Evolutionary conservation across 2,329 filamentous ascomycete species (phyloP).

Genomic region (Paecilomyces niveus): DNA sequence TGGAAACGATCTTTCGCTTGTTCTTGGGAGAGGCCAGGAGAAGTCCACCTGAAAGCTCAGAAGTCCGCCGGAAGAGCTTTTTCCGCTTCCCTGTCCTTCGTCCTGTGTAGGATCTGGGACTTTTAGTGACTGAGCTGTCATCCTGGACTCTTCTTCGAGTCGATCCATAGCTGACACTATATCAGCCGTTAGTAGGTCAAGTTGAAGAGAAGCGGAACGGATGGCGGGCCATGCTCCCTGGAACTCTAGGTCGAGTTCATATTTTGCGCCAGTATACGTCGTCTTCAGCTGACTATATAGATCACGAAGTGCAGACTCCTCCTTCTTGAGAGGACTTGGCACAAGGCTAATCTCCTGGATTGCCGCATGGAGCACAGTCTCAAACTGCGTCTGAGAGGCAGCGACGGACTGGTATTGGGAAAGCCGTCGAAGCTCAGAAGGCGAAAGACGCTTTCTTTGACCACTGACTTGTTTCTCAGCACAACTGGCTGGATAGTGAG

Average conservation of each 20-base stretch:
- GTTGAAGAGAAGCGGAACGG: constrained; percentile 23
- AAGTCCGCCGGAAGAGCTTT: not conserved
- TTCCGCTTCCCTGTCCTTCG: not conserved
- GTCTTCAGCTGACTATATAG: constrained; percentile 19
- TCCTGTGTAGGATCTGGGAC: not conserved
- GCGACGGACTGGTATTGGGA: constrained; percentile 11
- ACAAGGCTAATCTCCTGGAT: constrained; percentile 15
- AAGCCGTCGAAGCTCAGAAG: not conserved
- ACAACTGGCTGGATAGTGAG: constrained; percentile 24
- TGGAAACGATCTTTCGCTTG: constrained; percentile 8
- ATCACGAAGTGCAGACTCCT: constrained; percentile 20
- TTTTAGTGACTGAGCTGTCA: not conserved
- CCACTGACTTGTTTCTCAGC: constrained; percentile 4
- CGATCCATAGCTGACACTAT: constrained; percentile 28
- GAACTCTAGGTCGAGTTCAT: constrained; percentile 33
- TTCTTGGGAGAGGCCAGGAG: not conserved
- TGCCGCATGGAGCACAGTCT: constrained; percentile 21
- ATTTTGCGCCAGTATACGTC: constrained; percentile 20
- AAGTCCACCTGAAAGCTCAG: not conserved
- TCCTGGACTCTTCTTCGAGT: constrained; percentile 7
- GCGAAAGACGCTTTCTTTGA: not conserved
- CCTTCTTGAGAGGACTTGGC: constrained; percentile 19
- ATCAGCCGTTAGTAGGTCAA: constrained; percentile 28
- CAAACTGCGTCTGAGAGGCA: constrained; percentile 17
- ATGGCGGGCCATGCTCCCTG: constrained; percentile 25